Evolutionary conservation across 2,329 filamentous ascomycete genomes (phyloP).

Genomic region (Pezicula rhizophila): DNA sequence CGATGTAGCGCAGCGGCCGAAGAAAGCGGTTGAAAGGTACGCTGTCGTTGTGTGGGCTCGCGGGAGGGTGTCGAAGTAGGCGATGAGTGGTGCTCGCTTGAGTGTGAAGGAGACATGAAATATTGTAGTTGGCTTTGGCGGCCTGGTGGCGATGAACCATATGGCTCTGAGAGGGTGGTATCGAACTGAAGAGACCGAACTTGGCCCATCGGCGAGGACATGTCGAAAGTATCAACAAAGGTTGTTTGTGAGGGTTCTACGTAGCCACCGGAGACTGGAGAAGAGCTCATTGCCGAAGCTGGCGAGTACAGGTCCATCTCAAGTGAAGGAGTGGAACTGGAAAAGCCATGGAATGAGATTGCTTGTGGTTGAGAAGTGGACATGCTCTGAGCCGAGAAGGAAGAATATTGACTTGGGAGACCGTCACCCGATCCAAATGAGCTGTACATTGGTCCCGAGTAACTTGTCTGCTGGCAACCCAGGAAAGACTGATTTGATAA

Average conservation of each 20-base stretch:
- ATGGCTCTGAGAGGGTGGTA: background rate
- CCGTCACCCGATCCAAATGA: background rate
- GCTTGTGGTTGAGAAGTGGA: background rate
- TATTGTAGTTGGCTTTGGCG: background rate
- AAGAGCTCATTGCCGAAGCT: conserved; percentile 10
- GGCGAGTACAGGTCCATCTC: conserved; percentile 15
- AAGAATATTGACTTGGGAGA: conserved; percentile 2
- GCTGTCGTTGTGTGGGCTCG: background rate
- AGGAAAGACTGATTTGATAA: background rate
- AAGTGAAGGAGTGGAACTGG: conserved; percentile 11
- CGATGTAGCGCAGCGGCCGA: background rate
- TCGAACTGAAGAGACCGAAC: conserved; percentile 10
- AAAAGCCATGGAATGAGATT: conserved; percentile 8
- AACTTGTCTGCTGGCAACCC: background rate
- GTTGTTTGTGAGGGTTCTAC: conserved; percentile 22
- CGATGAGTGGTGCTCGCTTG: background rate
- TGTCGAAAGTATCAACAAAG: conserved; percentile 14
- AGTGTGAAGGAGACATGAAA: background rate
- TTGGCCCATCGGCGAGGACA: conserved; percentile 10
- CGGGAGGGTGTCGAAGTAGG: background rate
- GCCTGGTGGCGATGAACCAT: background rate
- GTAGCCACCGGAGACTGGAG: conserved; percentile 13
- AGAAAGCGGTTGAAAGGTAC: background rate
- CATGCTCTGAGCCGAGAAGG: background rate
- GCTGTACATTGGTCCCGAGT: background rate